phyloP scores from a whole-genome alignment of 1,139 yeast genomes.

The Debaryomycetaceae sp. region DNA sequence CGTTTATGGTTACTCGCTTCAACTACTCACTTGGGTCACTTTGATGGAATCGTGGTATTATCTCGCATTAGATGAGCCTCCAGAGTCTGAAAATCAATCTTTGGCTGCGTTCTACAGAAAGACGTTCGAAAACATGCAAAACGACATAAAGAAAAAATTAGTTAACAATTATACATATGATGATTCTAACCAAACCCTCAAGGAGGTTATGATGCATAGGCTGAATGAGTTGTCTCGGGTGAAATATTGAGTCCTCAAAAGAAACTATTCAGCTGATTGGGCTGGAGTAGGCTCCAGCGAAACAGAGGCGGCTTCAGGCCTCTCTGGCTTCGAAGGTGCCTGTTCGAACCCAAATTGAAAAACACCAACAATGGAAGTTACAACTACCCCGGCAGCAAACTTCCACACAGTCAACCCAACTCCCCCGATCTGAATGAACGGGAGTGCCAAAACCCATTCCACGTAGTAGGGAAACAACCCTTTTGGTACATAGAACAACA shows the following conservation, averaged over 20 bases:
- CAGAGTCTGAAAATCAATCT: background rate
- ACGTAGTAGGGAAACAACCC: constrained; percentile 55
- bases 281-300: background rate
- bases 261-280: background rate
- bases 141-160: constrained; percentile 17
- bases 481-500: constrained; percentile 60
- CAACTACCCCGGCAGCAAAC: constrained; percentile 34
- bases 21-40: constrained; percentile 45
- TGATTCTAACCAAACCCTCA: constrained; percentile 16
- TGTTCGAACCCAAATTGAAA: background rate
- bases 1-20: constrained; percentile 38
- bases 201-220: constrained; percentile 21
- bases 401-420: constrained; percentile 54
- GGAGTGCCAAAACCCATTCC: constrained; percentile 59
- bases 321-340: background rate
- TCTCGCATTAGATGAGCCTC: constrained; percentile 11
- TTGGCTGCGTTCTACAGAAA: constrained; percentile 7
- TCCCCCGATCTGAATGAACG: constrained; percentile 55
- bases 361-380: constrained; percentile 16
- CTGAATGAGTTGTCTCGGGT: constrained; percentile 14
- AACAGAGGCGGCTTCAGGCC: background rate
- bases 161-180: constrained; percentile 22
- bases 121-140: constrained; percentile 15
- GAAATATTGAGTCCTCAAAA: background rate
- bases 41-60: constrained; percentile 49